Evolutionary conservation across 306 rosid species (phyloP).

Genomic region (Betula pendula): DNA sequence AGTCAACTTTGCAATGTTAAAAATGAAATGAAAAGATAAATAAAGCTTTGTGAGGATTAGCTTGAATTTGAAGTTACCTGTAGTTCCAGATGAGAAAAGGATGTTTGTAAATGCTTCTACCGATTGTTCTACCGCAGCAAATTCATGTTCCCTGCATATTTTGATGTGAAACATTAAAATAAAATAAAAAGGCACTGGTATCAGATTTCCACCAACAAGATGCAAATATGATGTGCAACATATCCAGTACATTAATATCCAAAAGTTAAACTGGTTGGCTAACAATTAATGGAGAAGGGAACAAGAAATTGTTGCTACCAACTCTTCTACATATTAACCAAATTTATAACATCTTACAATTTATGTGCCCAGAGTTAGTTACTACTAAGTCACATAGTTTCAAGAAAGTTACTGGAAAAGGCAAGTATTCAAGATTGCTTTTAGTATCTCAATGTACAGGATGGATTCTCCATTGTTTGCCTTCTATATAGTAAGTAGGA

Average conservation of each 20-base stretch:
- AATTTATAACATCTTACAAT: neutral
- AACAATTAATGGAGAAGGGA: neutral
- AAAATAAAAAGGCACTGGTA: neutral
- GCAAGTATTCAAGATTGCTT: neutral
- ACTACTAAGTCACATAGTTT: neutral
- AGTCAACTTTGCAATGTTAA: neutral
- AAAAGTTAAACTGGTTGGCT: neutral
- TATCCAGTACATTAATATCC: neutral
- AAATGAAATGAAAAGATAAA: neutral
- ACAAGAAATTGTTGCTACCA: constrained; percentile 1
- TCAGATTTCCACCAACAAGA: neutral
- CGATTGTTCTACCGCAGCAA: constrained; percentile 65
- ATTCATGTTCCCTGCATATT: constrained; percentile 71
- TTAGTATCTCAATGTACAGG: neutral
- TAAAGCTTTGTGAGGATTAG: constrained; percentile 11
- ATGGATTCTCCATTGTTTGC: neutral
- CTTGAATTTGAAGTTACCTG: constrained; percentile 50
- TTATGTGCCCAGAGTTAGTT: neutral
- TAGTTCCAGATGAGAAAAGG: constrained; percentile 97
- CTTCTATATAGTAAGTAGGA: neutral
- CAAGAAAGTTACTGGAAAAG: neutral
- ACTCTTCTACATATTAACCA: neutral
- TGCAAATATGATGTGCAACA: neutral
- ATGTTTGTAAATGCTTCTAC: constrained; percentile 71
- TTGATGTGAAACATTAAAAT: neutral